A percentile compares a stretch with the other conserved stretches of the same genome.
These are phyloP conservation scores for Nitzschia sp. DNA, from an alignment of 108 stramenopile genomes.

Conservation along the genomic window DNA sequence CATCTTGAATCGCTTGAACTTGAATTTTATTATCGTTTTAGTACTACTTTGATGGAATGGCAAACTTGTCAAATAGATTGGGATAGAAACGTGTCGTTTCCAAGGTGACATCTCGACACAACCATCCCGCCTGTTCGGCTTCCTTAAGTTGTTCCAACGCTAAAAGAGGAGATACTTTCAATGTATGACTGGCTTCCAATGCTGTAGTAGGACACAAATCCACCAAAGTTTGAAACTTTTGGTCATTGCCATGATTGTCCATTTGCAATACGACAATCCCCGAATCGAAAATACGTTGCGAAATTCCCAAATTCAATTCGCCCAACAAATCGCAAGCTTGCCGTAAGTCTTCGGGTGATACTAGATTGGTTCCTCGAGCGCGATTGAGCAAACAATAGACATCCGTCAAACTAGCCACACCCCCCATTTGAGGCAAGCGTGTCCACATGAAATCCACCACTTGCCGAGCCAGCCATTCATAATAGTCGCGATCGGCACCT, in stretches of 20 bases:
- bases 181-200: constrained; percentile 56
- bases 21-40: too few relatives aligned
- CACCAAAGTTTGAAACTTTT: constrained; percentile 51
- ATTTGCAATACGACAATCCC: constrained; percentile 91
- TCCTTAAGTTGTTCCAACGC: constrained; percentile 83
- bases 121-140: constrained; percentile 74
- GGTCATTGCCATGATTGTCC: constrained; percentile 22
- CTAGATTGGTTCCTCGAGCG: constrained; percentile 93
- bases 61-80: constrained; percentile 11
- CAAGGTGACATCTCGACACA: constrained; percentile 86
- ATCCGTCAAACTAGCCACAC: constrained; percentile 84
- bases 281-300: constrained; percentile 74
- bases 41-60: too few relatives aligned
- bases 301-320: constrained; percentile 75
- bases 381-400: constrained; percentile 92
- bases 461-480: constrained; percentile 93
- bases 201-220: constrained; percentile 46
- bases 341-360: constrained; percentile 94
- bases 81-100: constrained; percentile 79
- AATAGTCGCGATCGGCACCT: constrained; percentile 45
- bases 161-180: constrained; percentile 75
- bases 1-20: too few relatives aligned
- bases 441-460: constrained; percentile 88
- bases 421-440: constrained; percentile 53
- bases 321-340: constrained; percentile 73